phyloP scores from a whole-genome alignment of 2,329 filamentous ascomycete genomes.

The Fusarium siculi region DNA sequence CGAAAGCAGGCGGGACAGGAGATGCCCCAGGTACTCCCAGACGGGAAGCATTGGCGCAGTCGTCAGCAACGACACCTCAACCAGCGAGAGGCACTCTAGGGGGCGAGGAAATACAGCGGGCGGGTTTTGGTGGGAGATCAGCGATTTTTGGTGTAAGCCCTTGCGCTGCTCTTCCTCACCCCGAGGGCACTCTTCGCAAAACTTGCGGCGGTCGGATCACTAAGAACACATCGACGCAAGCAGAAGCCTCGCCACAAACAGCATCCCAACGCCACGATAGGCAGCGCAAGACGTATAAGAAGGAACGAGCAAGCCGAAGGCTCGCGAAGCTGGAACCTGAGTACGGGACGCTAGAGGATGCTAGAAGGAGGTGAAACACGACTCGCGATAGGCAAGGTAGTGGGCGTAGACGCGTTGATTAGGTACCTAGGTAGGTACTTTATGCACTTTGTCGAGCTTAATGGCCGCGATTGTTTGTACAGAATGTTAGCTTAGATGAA shows the following conservation, averaged over 20 bases:
- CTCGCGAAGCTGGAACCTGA: not conserved
- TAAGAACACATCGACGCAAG: not conserved
- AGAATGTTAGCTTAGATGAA: not conserved
- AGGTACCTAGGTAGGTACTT: not conserved
- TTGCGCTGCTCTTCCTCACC: too few relatives aligned
- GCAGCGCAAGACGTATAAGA: not conserved
- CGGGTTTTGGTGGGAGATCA: too few relatives aligned
- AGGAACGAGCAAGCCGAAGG: not conserved
- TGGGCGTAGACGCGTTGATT: not conserved
- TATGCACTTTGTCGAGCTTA: not conserved
- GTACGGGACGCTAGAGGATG: not conserved
- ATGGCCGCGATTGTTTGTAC: not conserved
- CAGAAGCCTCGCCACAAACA: not conserved
- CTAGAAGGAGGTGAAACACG: not conserved
- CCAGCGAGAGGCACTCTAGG: not conserved
- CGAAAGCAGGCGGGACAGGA: not conserved
- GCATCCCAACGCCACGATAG: not conserved
- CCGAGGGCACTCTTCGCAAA: not conserved
- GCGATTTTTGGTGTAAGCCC: too few relatives aligned
- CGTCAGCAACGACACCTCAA: not conserved
- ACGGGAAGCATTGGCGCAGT: not conserved
- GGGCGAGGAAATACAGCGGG: too few relatives aligned
- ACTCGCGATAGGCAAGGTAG: not conserved
- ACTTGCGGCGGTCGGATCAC: not conserved
- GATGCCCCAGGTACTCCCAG: not conserved